These are phyloP conservation scores for Hypoxylon lenormandii DNA, from an alignment of 495 filamentous ascomycete genomes.

Conservation along the genomic window DNA sequence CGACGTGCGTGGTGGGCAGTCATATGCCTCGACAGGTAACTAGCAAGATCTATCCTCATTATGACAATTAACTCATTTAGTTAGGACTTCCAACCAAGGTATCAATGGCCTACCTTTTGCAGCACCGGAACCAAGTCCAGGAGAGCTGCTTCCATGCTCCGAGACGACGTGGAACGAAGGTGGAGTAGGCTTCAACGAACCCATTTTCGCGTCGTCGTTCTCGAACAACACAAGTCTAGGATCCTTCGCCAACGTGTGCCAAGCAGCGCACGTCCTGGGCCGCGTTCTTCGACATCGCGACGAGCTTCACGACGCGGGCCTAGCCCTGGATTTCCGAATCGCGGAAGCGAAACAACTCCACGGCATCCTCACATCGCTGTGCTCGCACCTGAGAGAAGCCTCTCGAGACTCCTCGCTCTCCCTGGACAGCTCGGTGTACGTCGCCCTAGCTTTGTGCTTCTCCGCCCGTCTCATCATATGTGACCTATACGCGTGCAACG, in stretches of 20 bases:
- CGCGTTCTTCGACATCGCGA: slow-evolving; percentile 55
- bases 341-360: slow-evolving; percentile 42
- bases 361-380: slow-evolving; percentile 29
- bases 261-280: slow-evolving; percentile 57
- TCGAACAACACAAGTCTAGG: slow-evolving; percentile 39
- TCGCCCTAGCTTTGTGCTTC: slow-evolving; percentile 33
- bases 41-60: neutral
- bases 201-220: slow-evolving; percentile 41
- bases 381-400: slow-evolving; percentile 18
- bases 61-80: neutral
- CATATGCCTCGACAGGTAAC: slow-evolving; percentile 43
- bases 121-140: slow-evolving; percentile 38
- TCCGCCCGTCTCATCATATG: slow-evolving; percentile 40
- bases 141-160: slow-evolving; percentile 34
- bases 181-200: slow-evolving; percentile 40
- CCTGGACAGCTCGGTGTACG: neutral
- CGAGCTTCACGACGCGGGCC: slow-evolving; percentile 7
- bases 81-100: slow-evolving; percentile 35
- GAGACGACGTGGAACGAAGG: slow-evolving; percentile 41
- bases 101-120: slow-evolving; percentile 28
- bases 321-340: slow-evolving; percentile 23
- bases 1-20: slow-evolving; percentile 45
- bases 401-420: neutral
- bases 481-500: slow-evolving; percentile 43
- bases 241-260: slow-evolving; percentile 58